A percentile compares a stretch with the other conserved stretches of the same genome.
These are phyloP conservation scores for Neostapfia colusana DNA, from an alignment of 176 grass and related monocot genomes.

Conservation along the genomic window DNA sequence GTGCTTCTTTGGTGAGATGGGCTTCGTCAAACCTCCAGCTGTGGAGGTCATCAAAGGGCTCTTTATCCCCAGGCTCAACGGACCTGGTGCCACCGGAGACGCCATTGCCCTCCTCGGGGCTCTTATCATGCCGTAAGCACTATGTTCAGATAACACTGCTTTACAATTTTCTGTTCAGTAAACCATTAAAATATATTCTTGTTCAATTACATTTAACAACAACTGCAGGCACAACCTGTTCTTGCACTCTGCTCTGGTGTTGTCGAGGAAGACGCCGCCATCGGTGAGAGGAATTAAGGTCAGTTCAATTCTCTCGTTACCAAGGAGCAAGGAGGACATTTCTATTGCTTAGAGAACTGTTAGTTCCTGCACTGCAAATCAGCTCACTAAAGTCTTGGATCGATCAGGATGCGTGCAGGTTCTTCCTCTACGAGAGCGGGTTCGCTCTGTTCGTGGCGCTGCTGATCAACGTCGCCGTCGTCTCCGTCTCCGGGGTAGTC, in stretches of 20 bases:
- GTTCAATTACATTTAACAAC: neutral
- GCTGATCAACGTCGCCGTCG: conserved; percentile 83
- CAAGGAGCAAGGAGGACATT: neutral
- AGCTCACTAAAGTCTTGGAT: neutral
- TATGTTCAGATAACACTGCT: neutral
- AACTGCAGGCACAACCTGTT: conserved; percentile 83
- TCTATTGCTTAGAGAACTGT: neutral
- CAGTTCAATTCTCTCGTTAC: neutral
- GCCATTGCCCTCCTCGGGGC: conserved; percentile 86
- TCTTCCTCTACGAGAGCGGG: conserved; percentile 80
- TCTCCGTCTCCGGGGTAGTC: conserved; percentile 71
- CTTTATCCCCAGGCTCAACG: conserved; percentile 69
- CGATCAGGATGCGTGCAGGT: conserved; percentile 65
- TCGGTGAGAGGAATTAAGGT: conserved; percentile 87
- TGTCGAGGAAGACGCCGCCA: conserved; percentile 76
- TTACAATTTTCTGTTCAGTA: neutral
- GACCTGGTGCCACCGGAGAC: conserved; percentile 55
- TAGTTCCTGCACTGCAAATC: neutral
- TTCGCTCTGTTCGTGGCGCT: conserved; percentile 80
- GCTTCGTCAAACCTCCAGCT: conserved; percentile 74
- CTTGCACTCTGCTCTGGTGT: conserved; percentile 85
- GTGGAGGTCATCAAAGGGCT: conserved; percentile 70
- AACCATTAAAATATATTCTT: neutral
- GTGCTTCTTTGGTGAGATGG: conserved; percentile 77
- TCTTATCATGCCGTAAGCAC: conserved; percentile 84